Evolutionary conservation across 768 basidiomycete genomes (phyloP).

Genomic region (Cystofilobasidium macerans): DNA sequence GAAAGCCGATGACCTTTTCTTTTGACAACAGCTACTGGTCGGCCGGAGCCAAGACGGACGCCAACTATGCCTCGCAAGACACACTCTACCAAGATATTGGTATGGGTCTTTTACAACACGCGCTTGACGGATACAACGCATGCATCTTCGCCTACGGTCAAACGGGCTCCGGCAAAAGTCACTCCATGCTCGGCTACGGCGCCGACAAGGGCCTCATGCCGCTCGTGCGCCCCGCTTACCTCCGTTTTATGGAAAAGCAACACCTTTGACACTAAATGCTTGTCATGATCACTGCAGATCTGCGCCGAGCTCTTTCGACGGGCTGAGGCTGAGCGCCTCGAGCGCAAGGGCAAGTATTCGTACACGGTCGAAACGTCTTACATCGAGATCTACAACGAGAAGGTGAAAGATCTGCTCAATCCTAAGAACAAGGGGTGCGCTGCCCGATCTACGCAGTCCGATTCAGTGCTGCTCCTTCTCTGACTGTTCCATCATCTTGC

Average conservation of each 20-base stretch:
- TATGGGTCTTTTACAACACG: conserved; percentile 85
- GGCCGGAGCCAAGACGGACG: conserved; percentile 43
- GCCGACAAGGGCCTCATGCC: conserved; percentile 96
- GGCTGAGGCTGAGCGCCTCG: conserved; percentile 55
- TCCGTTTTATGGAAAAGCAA: too few species aligned
- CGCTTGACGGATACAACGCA: conserved; percentile 92
- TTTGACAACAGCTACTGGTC: conserved; percentile 25
- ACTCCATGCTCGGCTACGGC: conserved; percentile 53
- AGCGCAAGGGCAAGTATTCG: conserved; percentile 49
- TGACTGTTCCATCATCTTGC: neutral
- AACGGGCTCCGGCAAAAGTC: conserved; percentile 34
- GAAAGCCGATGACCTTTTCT: conserved; percentile 47
- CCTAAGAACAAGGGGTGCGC: conserved; percentile 74
- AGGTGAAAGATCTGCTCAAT: conserved; percentile 92
- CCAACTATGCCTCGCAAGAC: conserved; percentile 83
- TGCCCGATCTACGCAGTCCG: too few species aligned
- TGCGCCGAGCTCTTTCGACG: conserved; percentile 85
- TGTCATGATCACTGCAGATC: too few species aligned
- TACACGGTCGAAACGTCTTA: conserved; percentile 98
- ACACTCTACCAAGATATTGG: conserved; percentile 90
- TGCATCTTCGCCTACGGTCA: conserved; percentile 77
- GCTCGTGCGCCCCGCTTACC: too few species aligned
- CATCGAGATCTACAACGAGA: conserved; percentile 88
- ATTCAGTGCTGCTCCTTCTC: neutral
- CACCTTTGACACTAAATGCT: too few species aligned